A percentile compares a stretch with the other conserved stretches of the same genome.
Evolutionary conservation across 176 grass and related monocot genomes (phyloP).

Genomic region (Musa itinerans): DNA sequence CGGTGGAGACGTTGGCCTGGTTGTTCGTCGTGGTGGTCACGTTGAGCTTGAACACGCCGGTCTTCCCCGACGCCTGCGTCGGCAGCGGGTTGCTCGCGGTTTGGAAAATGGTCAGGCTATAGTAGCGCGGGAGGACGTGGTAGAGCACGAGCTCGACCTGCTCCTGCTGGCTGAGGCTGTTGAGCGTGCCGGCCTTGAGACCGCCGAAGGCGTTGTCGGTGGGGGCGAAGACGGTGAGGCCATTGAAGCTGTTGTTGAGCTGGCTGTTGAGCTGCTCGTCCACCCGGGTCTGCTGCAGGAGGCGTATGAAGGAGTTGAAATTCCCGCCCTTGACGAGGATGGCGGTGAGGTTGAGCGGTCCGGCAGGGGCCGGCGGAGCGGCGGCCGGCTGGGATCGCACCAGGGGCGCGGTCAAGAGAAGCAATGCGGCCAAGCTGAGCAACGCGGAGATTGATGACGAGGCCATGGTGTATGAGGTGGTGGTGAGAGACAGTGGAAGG

Average conservation of each 20-base stretch:
- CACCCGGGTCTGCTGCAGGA: conserved; percentile 61
- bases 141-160: conserved; percentile 62
- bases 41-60: conserved; percentile 66
- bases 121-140: conserved; percentile 64
- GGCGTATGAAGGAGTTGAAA: conserved; percentile 53
- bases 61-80: conserved; percentile 72
- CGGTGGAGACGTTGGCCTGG: conserved; percentile 68
- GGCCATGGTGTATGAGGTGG: not conserved
- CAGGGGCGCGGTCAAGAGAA: conserved; percentile 21
- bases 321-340: conserved; percentile 53
- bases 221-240: conserved; percentile 71
- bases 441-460: not conserved
- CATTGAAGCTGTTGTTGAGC: conserved; percentile 55
- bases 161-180: conserved; percentile 49
- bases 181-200: conserved; percentile 66
- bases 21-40: conserved; percentile 22
- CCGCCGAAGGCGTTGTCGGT: conserved; percentile 67
- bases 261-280: conserved; percentile 78
- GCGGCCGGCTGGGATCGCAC: conserved; percentile 2
- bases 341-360: conserved; percentile 57
- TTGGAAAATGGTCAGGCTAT: conserved; percentile 45
- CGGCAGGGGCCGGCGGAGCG: conserved; percentile 10
- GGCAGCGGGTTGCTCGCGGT: conserved; percentile 77
- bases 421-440: not conserved
- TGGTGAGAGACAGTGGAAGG: not conserved